Evolutionary conservation across 768 basidiomycete genomes (phyloP), one percentile per base, ranked within the genome.

Genomic region (Boletus sensibilis): DNA sequence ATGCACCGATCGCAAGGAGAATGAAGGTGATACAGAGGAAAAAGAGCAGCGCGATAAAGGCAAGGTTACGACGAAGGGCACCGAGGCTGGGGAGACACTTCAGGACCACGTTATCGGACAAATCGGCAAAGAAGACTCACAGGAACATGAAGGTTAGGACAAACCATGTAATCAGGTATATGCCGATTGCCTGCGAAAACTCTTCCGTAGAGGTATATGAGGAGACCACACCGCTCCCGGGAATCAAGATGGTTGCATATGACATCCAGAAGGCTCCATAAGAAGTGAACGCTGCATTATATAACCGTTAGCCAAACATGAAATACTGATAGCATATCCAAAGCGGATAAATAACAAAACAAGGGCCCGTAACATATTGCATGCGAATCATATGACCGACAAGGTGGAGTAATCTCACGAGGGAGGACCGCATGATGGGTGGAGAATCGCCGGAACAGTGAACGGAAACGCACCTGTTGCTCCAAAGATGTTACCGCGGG

Each of bases 261-360:
- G 91, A 91, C 75, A 94, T 76, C 92, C 92, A 94, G 79, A 94
- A 94, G 3, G 85, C 88, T 23, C 92, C 92, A 58, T 88, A 94
- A 1, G 87, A 87, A 0, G 83, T 78, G 78, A 93, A 94, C 0
- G 90, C 91, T 87, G 59, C 25, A 4, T 29, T 29, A 8, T 29
- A 5, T 16, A 5, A 47, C 2, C 33, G 3, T 59, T 8, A 63
- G 55, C 40, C 54, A 52, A 41, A 35, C 11, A 13, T 9, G 5
- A 31, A 38, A 13, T 31, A 23, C 11, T 31, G 18, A 29, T 34
- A 45, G 41, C 20, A 40, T 11, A 21, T 16, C 11, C n/a, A 43
- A 41, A 29, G 14, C n/a, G n/a, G n/a, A n/a, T 4, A 14, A 57
- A 61, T 44, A 23, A 29, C 8, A 38, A 43, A 39, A 21, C 2